Evolutionary conservation across 345 rosid genomes (phyloP).

Genomic region (Moricandia moricandioides): DNA sequence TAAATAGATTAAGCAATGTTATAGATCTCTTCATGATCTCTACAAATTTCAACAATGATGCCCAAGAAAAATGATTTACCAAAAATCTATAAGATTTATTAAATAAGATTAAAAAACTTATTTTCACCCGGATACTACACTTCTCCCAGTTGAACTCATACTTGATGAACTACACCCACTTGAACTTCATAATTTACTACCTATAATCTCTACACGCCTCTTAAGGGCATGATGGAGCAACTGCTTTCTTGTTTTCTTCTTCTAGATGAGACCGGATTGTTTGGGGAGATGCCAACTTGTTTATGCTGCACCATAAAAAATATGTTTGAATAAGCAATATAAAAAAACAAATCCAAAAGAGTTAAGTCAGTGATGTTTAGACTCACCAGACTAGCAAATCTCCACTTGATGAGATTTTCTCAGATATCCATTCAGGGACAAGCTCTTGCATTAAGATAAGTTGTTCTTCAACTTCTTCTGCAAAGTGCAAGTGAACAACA

Average conservation of each 20-base stretch:
- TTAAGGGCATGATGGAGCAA: not conserved
- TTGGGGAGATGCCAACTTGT: constrained; percentile 50
- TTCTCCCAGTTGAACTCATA: not conserved
- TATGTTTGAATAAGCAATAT: not conserved
- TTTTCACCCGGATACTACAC: not conserved
- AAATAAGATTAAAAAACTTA: not conserved
- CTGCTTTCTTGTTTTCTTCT: constrained; percentile 45
- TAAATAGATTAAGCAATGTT: too few species aligned
- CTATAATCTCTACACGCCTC: not conserved
- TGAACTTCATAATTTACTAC: not conserved
- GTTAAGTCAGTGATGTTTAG: not conserved
- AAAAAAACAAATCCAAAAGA: not conserved
- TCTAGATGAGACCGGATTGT: constrained; percentile 47
- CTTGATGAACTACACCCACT: not conserved
- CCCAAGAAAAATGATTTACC: not conserved
- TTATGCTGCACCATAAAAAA: constrained; percentile 48
- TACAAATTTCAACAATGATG: not conserved
- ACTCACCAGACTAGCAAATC: constrained; percentile 71
- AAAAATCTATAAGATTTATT: not conserved
- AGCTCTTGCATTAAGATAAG: constrained; percentile 62
- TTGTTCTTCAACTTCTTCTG: constrained; percentile 88
- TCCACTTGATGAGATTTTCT: constrained; percentile 61
- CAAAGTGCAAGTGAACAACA: not conserved
- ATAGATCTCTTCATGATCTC: not conserved
- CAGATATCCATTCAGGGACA: constrained; percentile 84